phyloP scores from a whole-genome alignment of 192 early-diverging fungal species.

The Coemansia sp. region DNA sequence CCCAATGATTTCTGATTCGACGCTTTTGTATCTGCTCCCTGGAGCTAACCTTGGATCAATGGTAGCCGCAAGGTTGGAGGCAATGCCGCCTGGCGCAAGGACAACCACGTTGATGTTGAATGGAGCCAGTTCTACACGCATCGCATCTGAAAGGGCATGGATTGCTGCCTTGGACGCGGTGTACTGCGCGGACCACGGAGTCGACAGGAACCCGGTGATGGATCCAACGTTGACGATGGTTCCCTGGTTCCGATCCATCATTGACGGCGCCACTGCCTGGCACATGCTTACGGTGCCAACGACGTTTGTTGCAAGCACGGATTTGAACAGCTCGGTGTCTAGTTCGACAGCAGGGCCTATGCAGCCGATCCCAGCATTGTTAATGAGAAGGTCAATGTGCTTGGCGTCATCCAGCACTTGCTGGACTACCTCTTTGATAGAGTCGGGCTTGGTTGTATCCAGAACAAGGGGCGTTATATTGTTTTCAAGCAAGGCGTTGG shows the following conservation, averaged over 20 bases:
- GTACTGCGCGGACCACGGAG: constrained; percentile 67
- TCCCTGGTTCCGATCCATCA: constrained; percentile 61
- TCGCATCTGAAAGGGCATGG: constrained; percentile 62
- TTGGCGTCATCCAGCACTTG: constrained; percentile 16
- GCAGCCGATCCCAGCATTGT: constrained; percentile 69
- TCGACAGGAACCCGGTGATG: constrained; percentile 62
- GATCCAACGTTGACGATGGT: constrained; percentile 71
- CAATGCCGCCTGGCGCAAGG: constrained; percentile 66
- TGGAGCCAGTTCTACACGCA: constrained; percentile 67
- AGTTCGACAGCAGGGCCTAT: constrained; percentile 55
- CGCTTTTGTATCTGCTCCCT: constrained; percentile 47
- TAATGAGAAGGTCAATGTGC: constrained; percentile 66
- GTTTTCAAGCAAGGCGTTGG: background rate
- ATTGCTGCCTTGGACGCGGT: constrained; percentile 66
- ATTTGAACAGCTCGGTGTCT: constrained; percentile 34
- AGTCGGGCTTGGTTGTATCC: constrained; percentile 21
- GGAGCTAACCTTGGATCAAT: constrained; percentile 35
- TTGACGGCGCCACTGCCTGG: constrained; percentile 59
- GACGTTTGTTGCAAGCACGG: constrained; percentile 64
- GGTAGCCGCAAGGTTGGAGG: constrained; percentile 66
- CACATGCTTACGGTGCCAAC: constrained; percentile 59
- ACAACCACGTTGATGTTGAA: constrained; percentile 64
- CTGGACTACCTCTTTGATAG: constrained; percentile 14
- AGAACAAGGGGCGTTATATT: constrained; percentile 16
- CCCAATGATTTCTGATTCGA: constrained; percentile 42